Evolutionary conservation across 108 stramenopile genomes (phyloP), one percentile per base, ranked within the genome.

Genomic region (Pinguiococcus pyrenoidosus): DNA sequence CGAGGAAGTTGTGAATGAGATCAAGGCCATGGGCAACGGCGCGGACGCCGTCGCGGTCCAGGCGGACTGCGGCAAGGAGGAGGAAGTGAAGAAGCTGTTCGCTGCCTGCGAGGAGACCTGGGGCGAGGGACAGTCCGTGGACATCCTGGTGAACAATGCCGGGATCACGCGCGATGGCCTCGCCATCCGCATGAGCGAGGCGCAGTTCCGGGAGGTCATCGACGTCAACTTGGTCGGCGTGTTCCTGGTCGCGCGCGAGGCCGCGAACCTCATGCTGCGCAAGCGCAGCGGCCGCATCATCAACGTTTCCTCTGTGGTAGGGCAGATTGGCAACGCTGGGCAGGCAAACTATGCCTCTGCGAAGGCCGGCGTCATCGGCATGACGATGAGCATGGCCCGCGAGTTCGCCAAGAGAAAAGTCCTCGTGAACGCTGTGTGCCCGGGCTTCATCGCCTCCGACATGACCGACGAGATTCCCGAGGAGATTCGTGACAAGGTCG

Each of bases 71-170:
- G 56, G 48, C 27, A 65, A 65, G 61, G 8, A 22, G 29, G 24
- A 83, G 43, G 68, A 64, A 18, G 87, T 93, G 65, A 66, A 80
- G 40, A 59, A 50, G 6, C 70, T 92, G 60, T 84, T 92, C 54
- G n/a, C n/a, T n/a, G n/a, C n/a, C n/a, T n/a, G n/a, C n/a, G n/a
- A n/a, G n/a, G 6, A 33, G 10, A 33, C 6, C 8, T 33, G 6
- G 6, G 10, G 10, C n/a, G n/a, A n/a, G n/a, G n/a, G n/a, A n/a
- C n/a, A 69, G 33, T 45, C 75, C 38, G 68, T 82, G 5, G 82
- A 83, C 39, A 82, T 91, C 22, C 67, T 94, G 14, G 77, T 95
- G 53, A 95, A 95, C 73, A 95, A 95, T 50, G 92, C 92, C 56
- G 92, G 92, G 38, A 92, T 95, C 54, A 95, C 89, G 26, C 53